A percentile compares a stretch with the other conserved stretches of the same genome.
These are phyloP conservation scores for Diplodia seriata DNA, from an alignment of 2,329 filamentous ascomycete species.

Conservation along the genomic window DNA sequence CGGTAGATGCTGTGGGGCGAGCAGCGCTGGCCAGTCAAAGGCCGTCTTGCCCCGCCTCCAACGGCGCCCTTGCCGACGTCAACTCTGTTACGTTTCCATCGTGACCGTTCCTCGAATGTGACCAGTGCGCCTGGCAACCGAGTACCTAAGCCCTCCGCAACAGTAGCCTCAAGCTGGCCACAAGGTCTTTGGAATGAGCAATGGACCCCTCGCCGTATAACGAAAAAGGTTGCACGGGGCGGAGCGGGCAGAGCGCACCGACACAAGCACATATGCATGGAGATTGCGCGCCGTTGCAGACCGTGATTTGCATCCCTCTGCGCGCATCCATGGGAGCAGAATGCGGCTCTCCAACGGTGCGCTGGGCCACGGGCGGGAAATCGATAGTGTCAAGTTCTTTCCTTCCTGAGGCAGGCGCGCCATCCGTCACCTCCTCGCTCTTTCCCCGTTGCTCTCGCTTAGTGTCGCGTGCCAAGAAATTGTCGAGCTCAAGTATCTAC, in stretches of 20 bases:
- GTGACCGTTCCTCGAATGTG: too few species aligned
- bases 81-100: slow-evolving; percentile 4
- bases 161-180: neutral
- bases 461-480: slow-evolving; percentile 4
- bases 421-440: slow-evolving; percentile 2
- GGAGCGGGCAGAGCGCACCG: too few species aligned
- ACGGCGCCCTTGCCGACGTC: slow-evolving; percentile 28
- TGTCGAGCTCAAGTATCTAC: slow-evolving; percentile 5
- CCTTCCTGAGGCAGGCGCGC: neutral
- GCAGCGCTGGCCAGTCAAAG: neutral
- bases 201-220: neutral
- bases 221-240: too few species aligned
- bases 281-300: too few species aligned
- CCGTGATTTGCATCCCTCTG: too few species aligned
- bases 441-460: slow-evolving; percentile 8
- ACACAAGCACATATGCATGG: too few species aligned
- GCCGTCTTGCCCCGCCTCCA: neutral
- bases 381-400: slow-evolving; percentile 22
- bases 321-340: neutral
- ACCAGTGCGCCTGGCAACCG: neutral
- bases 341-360: slow-evolving; percentile 17
- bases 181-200: neutral
- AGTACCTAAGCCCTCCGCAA: neutral
- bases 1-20: neutral
- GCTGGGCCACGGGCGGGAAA: neutral